A percentile compares a stretch with the other conserved stretches of the same genome.
These are phyloP conservation scores for Rhododendron simsii DNA, from an alignment of 148 eudicot genomes.

Conservation along the genomic window DNA sequence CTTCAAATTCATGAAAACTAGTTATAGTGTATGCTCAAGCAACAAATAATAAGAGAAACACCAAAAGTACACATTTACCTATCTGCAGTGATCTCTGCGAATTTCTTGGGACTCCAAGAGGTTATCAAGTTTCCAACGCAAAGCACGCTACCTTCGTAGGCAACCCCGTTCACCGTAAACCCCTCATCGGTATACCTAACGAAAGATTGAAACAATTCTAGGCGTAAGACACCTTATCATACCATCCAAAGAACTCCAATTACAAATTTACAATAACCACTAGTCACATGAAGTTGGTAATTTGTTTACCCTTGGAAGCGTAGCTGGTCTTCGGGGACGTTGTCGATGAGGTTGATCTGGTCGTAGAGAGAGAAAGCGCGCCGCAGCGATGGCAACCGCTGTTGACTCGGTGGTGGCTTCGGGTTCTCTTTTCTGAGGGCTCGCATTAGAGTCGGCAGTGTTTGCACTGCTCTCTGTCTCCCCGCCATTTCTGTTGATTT, in stretches of 20 bases:
- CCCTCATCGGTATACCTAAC: conserved; percentile 71
- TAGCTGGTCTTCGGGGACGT: conserved; percentile 87
- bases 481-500: conserved; percentile 46
- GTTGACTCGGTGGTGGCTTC: conserved; percentile 27
- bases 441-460: conserved; percentile 64
- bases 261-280: not conserved
- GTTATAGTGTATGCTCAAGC: not conserved
- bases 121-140: conserved; percentile 85
- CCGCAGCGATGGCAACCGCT: conserved; percentile 69
- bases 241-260: not conserved
- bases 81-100: conserved; percentile 68
- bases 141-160: conserved; percentile 80
- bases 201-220: not conserved
- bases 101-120: conserved; percentile 70
- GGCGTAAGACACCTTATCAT: not conserved
- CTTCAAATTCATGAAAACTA: not conserved
- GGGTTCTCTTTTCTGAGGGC: conserved; percentile 36
- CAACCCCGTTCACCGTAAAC: conserved; percentile 70
- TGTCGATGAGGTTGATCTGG: conserved; percentile 87
- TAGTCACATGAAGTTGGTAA: not conserved
- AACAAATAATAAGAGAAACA: not conserved
- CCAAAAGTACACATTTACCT: conserved; percentile 28
- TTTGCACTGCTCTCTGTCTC: conserved; percentile 52
- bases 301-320: conserved; percentile 70
- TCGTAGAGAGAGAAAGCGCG: conserved; percentile 93